Percentiles rank a stretch among this genome's conserved stretches.
Conservation (phyloP, 2,329 filamentous ascomycete species). For the Akanthomyces uredinophilus region DNA sequence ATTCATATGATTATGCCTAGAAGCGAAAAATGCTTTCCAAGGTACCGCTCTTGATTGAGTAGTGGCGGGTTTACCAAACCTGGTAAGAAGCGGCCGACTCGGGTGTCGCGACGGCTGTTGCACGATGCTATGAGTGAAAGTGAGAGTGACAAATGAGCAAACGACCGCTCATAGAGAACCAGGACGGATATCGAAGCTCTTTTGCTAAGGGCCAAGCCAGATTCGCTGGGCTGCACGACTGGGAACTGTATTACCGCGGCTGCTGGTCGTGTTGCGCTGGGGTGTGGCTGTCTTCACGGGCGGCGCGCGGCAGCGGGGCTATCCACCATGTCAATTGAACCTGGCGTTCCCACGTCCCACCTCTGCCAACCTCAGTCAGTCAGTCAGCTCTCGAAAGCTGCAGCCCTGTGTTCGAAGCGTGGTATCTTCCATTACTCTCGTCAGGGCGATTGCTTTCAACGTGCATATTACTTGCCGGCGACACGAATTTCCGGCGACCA, state of each 20-base stretch:
- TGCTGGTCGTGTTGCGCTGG: background rate
- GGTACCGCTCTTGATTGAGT: background rate
- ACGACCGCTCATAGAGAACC: background rate
- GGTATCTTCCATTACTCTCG: background rate
- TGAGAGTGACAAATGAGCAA: background rate
- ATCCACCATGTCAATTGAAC: conserved; percentile 8
- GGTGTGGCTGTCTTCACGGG: background rate
- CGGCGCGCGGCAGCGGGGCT: background rate
- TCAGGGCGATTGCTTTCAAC: background rate
- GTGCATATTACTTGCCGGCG: background rate
- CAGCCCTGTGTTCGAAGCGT: background rate
- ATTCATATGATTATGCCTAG: background rate
- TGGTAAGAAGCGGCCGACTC: background rate
- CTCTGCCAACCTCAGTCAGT: background rate
- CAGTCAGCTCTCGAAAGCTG: conserved; percentile 3
- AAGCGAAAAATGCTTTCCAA: no score
- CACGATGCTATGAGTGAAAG: background rate
- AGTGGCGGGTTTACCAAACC: background rate
- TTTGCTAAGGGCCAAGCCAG: background rate
- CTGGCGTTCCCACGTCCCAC: background rate
- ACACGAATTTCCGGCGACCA: background rate
- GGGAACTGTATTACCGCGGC: conserved; percentile 4
- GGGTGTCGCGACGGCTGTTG: background rate
- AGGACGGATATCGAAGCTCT: background rate
- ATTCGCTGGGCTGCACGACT: background rate